Percentiles rank a stretch among this genome's conserved stretches.
These are phyloP conservation scores for Naematelia encephala DNA, from an alignment of 768 basidiomycete species.

Conservation along the genomic window DNA sequence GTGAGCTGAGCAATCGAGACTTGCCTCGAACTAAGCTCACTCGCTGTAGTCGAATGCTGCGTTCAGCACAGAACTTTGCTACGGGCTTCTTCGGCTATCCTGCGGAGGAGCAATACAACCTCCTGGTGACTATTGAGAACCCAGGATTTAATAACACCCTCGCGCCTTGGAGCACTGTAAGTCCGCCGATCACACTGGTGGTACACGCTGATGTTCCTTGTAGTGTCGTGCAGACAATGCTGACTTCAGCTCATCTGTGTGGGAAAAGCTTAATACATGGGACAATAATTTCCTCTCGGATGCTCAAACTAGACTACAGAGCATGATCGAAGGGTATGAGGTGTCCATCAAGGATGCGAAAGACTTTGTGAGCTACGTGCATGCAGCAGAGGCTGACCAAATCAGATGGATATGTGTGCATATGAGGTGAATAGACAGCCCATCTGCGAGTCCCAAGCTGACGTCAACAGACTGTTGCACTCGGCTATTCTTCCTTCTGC, in stretches of 20 bases:
- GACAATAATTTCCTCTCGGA: conserved; percentile 65
- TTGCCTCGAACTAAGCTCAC: background rate
- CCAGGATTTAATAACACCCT: conserved; percentile 75
- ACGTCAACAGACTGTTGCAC: conserved; percentile 66
- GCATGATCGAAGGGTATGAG: conserved; percentile 41
- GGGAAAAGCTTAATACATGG: conserved; percentile 57
- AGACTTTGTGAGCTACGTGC: conserved; percentile 32
- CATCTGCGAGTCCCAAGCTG: background rate
- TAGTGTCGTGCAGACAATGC: background rate
- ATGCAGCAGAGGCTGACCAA: conserved; percentile 3
- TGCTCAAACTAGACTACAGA: conserved; percentile 62
- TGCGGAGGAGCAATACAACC: conserved; percentile 64
- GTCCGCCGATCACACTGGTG: background rate
- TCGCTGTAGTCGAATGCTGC: conserved; percentile 57
- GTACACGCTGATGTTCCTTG: background rate
- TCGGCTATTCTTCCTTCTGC: conserved; percentile 89
- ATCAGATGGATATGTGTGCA: conserved; percentile 45
- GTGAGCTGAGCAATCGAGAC: conserved; percentile 22
- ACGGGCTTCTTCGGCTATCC: conserved; percentile 75
- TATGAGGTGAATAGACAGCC: conserved; percentile 38
- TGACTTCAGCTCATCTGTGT: conserved; percentile 3
- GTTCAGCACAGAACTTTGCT: conserved; percentile 55
- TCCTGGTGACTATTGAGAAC: conserved; percentile 71
- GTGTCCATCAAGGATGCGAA: conserved; percentile 39
- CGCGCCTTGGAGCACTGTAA: conserved; percentile 69